These are phyloP conservation scores for Eremothecium coryli DNA, from an alignment of 1,139 yeast genomes.

Conservation along the genomic window DNA sequence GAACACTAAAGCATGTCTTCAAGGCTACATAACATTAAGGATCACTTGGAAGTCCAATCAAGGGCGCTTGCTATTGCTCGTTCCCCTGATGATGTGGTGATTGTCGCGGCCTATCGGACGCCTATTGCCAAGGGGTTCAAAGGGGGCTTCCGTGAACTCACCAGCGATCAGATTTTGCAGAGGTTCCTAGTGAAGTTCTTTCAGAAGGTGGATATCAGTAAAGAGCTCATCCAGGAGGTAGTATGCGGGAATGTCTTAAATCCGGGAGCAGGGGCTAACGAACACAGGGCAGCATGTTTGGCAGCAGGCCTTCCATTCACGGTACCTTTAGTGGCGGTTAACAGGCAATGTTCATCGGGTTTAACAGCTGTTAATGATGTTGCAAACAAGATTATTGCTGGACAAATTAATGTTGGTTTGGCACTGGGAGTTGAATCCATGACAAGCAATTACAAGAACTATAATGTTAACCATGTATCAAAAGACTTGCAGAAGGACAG, in stretches of 20 bases:
- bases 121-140: slow-evolving; percentile 81
- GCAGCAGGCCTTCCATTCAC: slow-evolving; percentile 66
- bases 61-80: slow-evolving; percentile 38
- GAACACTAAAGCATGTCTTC: no score
- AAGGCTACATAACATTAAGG: slow-evolving; percentile 51
- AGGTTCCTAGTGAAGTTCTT: slow-evolving; percentile 56
- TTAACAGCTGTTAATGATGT: slow-evolving; percentile 82
- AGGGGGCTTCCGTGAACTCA: slow-evolving; percentile 70
- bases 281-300: slow-evolving; percentile 76
- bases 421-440: slow-evolving; percentile 92
- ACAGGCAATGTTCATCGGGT: slow-evolving; percentile 94
- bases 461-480: slow-evolving; percentile 56
- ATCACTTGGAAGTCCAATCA: slow-evolving; percentile 36
- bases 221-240: slow-evolving; percentile 66
- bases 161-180: slow-evolving; percentile 63
- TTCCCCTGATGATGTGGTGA: slow-evolving; percentile 78
- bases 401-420: slow-evolving; percentile 84
- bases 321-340: slow-evolving; percentile 70
- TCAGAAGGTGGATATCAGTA: slow-evolving; percentile 49
- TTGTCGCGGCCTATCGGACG: slow-evolving; percentile 81
- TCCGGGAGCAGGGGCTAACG: slow-evolving; percentile 86
- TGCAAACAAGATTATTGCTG: slow-evolving; percentile 77
- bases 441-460: slow-evolving; percentile 76
- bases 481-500: slow-evolving; percentile 36
- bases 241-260: slow-evolving; percentile 84